Base-by-base conservation (phyloP, 768 basidiomycete species). In the Strobilomyces dryophilus region DNA sequence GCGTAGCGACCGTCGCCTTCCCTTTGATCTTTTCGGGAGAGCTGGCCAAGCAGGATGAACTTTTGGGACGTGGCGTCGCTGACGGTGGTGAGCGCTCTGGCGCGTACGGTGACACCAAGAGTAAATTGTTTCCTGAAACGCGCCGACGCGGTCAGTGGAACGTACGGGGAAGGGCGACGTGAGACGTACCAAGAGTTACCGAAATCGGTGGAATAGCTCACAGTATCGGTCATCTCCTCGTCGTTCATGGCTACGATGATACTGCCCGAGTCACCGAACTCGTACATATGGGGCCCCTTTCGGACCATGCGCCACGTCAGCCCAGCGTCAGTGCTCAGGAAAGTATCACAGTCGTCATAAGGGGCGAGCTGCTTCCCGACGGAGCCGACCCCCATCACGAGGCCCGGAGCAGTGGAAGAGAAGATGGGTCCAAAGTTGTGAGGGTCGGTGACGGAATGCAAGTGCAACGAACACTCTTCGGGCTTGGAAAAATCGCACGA, bases 1-100 rank as follows among this genome's bases (percentile, higher is more conserved):
- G 83, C 91, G 55, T 87, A 85, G 1, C 82, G 78, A 10, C 85
- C 84, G 1, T 76, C 65, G 0, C 71, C 72, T n/a, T 70, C 65
- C 27, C 67, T 73, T 60, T 81, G 75, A 48, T 90, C 84, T 12
- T 76, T 69, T 20, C 84, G 80, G 2, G 81, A 73, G 12, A 93
- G 76, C 54, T 87, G 85, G 5, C 88, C 97, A 24, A 97, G 77
- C 8, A 99, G 76, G 9, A 98, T 65, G 75, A 98, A 98, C 70
- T 95, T 98, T 66, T 97, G 95, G 0, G 92, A 95, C 0, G 97
- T 98, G 12, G 92, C 92, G 60, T 99, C 97, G 0, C 92, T 91
- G 6, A 98, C 80, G 4, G 93, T 97, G 39, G 88, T 84, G n/a
- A 99, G 74, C 0, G 83, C 83, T 8, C 82, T 78, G 0, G 91